Base-by-base conservation (phyloP, 2,329 filamentous ascomycete genomes). In the Alternaria atra region DNA sequence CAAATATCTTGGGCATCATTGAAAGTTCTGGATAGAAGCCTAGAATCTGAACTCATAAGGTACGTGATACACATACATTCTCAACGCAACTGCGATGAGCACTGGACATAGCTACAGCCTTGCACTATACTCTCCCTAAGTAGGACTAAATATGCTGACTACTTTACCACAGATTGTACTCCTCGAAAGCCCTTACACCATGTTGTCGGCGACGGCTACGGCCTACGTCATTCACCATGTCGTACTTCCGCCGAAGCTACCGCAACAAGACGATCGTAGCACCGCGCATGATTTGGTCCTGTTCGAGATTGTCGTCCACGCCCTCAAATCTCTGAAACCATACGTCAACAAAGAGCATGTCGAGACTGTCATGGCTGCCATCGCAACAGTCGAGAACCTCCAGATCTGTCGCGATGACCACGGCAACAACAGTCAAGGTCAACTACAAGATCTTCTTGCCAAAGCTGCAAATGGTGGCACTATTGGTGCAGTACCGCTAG, bases 201-300 rank as follows among this genome's bases (percentile, higher is more conserved):
- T 68, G 65, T 13, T 55, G 30, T 34, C 53, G n/a, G 34, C 35
- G 2, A 32, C 5, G 32, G 52, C 55, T 12, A 62, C 60, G 5
- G 30, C 54, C 10, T 71, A 71, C 34, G 51, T 65, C 5, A 40
- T 60, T 27, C 57, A 84, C 37, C 82, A 86, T 65, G 69, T 85
- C 1, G 83, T 85, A 20, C 76, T 86, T 0, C 84, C 84, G 0
- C 81, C 83, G 1, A 76, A 82, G 40, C 71, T 85, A 0, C 84
- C 84, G 0, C 78, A 84, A 50, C 29, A 55, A 6, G 47, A 76
- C 30, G 79, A 82, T 23, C 52, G 40, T 2, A 34, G 61, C 10
- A 17, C 55, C 8, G 27, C 15, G 10, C 23, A 62, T 9, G 72
- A 74, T n/a, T n/a, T 17, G 3, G 43, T 32, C 1, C 64, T 76